phyloP scores from a whole-genome alignment of 345 rosid species.

The Citrus sp. region DNA sequence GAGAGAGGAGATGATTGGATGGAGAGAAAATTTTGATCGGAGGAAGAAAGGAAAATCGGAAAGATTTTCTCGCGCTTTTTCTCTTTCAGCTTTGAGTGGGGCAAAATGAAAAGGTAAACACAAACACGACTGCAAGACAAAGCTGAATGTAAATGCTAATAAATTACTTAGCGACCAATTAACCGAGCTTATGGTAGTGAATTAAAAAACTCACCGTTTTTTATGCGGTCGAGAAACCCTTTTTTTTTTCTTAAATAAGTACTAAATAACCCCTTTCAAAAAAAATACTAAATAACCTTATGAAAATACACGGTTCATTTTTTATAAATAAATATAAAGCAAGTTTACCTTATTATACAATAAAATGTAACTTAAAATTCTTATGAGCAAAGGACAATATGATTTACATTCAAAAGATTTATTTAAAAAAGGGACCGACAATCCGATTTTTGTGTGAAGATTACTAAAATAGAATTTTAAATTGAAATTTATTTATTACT shows the following conservation, averaged over 20 bases:
- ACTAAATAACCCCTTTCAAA: too few species aligned
- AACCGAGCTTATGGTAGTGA: not conserved
- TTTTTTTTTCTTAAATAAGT: not conserved
- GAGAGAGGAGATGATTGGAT: slow-evolving; percentile 5
- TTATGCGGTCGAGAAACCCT: not conserved
- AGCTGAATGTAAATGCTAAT: not conserved
- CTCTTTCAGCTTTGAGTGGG: not conserved
- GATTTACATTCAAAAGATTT: too few species aligned
- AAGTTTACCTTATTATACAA: too few species aligned
- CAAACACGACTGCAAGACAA: not conserved
- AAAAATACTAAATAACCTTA: too few species aligned
- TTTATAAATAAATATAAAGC: too few species aligned
- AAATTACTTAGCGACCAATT: not conserved
- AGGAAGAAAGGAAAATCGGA: not conserved
- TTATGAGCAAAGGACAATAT: too few species aligned
- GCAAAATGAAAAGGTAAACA: not conserved
- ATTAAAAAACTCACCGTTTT: not conserved
- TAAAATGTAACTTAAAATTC: too few species aligned
- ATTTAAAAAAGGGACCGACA: too few species aligned
- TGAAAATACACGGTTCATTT: too few species aligned
- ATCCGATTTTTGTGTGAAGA: too few species aligned
- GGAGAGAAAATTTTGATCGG: slow-evolving; percentile 2
- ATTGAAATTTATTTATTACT: too few species aligned
- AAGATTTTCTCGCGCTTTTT: slow-evolving; percentile 8
- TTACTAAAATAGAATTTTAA: too few species aligned